Evolutionary conservation across 2,329 filamentous ascomycete genomes (phyloP).

Genomic region (Neopestalotiopsis clavispora): DNA sequence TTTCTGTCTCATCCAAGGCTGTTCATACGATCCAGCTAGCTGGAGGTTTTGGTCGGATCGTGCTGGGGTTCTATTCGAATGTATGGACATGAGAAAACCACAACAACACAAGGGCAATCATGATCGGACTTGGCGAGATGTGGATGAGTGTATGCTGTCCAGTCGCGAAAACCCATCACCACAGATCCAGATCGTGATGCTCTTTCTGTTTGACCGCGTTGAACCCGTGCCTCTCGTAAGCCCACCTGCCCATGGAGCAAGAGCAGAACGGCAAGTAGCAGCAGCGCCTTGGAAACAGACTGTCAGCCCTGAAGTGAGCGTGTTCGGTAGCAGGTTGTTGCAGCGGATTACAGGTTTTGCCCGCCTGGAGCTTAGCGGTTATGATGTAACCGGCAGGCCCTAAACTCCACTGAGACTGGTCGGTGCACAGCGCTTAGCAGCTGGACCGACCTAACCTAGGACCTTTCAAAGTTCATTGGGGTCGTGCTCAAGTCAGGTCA

Average conservation of each 20-base stretch:
- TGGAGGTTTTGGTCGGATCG: not conserved
- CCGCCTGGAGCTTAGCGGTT: not conserved
- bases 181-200: not conserved
- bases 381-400: constrained; percentile 20
- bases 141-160: too few relatives aligned
- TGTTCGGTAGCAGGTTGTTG: constrained; percentile 2
- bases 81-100: not conserved
- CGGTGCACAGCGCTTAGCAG: constrained; percentile 18
- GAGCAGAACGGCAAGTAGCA: not conserved
- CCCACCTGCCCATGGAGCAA: not conserved
- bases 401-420: constrained; percentile 3
- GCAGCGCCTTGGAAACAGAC: not conserved
- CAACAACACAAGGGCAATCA: not conserved
- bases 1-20: not conserved
- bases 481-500: constrained; percentile 21
- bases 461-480: constrained; percentile 29
- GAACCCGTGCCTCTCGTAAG: not conserved
- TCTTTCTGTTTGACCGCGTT: not conserved
- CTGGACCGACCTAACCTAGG: not conserved
- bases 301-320: constrained; percentile 9
- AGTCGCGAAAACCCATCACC: too few relatives aligned
- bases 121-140: not conserved
- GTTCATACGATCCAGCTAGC: not conserved
- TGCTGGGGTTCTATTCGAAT: not conserved
- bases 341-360: constrained; percentile 18